A percentile compares a stretch with the other conserved stretches of the same genome.
Evolutionary conservation across 345 rosid species (phyloP).

Genomic region (Erysimum cheiranthoides): DNA sequence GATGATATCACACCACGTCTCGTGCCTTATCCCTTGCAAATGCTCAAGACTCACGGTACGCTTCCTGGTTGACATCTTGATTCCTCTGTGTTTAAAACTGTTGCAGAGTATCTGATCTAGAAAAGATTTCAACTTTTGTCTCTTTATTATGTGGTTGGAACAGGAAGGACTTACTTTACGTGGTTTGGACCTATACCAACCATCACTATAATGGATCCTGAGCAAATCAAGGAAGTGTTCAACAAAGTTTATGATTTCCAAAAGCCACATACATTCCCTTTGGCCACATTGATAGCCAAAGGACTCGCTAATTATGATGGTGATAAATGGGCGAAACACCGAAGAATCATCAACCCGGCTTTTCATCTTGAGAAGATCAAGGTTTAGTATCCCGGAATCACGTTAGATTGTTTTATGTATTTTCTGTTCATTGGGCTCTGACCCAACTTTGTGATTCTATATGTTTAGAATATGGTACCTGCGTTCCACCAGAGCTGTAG

Average conservation of each 20-base stretch:
- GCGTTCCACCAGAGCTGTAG: slow-evolving; percentile 48
- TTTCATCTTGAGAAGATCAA: slow-evolving; percentile 56
- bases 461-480: slow-evolving; percentile 38
- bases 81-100: background rate
- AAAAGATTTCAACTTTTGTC: background rate
- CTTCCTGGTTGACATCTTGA: background rate
- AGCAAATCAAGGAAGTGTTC: slow-evolving; percentile 49
- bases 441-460: background rate
- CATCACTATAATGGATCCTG: slow-evolving; percentile 51
- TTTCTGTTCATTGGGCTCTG: background rate
- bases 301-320: slow-evolving; percentile 47
- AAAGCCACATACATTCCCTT: slow-evolving; percentile 34
- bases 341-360: slow-evolving; percentile 55
- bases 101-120: slow-evolving; percentile 5
- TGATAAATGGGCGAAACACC: slow-evolving; percentile 52
- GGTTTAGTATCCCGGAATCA: slow-evolving; percentile 10
- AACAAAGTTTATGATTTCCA: slow-evolving; percentile 46
- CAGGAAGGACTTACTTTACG: slow-evolving; percentile 50
- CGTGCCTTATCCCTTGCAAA: slow-evolving; percentile 32
- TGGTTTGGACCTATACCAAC: slow-evolving; percentile 58
- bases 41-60: slow-evolving; percentile 42
- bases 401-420: slow-evolving; percentile 4
- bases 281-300: slow-evolving; percentile 18
- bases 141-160: background rate
- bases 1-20: slow-evolving; percentile 42